phyloP scores from a whole-genome alignment of 257 asterid genomes.

The Nicotiana attenuata region DNA sequence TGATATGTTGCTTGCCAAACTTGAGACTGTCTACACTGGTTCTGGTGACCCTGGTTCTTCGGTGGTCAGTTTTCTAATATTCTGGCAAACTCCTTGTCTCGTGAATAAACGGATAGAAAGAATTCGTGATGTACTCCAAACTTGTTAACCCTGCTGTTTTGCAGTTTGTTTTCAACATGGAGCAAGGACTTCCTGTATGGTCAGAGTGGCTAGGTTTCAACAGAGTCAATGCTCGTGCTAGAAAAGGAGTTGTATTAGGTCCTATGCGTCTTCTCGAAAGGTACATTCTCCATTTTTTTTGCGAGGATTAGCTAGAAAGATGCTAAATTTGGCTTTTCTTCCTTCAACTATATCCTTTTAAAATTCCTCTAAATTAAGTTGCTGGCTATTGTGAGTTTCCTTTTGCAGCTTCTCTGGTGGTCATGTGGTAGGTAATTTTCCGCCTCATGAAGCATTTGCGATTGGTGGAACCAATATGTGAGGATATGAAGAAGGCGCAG shows the following conservation, averaged over 20 bases:
- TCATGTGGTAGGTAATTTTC: constrained; percentile 80
- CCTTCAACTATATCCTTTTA: background rate
- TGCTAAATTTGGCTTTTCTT: background rate
- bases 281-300: constrained; percentile 24
- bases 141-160: constrained; percentile 9
- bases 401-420: constrained; percentile 77
- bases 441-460: constrained; percentile 97
- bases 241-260: constrained; percentile 76
- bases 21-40: constrained; percentile 79
- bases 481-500: constrained; percentile 97
- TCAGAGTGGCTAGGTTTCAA: constrained; percentile 86
- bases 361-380: background rate
- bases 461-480: constrained; percentile 95
- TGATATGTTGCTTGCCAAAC: constrained; percentile 86
- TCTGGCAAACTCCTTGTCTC: constrained; percentile 7
- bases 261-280: constrained; percentile 66
- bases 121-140: constrained; percentile 2
- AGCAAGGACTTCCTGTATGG: constrained; percentile 79
- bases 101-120: background rate
- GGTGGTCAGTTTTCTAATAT: constrained; percentile 52
- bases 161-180: constrained; percentile 91
- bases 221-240: constrained; percentile 82
- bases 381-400: background rate
- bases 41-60: constrained; percentile 88
- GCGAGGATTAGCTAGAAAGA: background rate